Base-by-base conservation (phyloP, 257 asterid species). In the Galeopsis tetrahit region DNA sequence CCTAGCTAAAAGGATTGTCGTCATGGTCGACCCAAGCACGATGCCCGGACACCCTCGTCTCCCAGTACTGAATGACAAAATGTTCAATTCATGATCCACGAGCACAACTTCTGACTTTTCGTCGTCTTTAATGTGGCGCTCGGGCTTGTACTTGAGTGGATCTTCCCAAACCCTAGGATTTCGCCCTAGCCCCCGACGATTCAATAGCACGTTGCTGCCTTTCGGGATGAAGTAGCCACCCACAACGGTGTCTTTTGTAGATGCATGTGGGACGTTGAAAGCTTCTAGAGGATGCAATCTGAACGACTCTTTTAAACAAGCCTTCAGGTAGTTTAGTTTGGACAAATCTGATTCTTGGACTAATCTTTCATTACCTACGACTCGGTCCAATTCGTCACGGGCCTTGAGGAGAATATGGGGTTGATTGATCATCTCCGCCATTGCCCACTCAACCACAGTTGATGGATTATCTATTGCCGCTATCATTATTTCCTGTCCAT, bases 111-210 rank as follows among this genome's bases (percentile, higher is more conserved):
- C 63, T 0, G 72, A 34, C 15, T 32, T 46, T 7, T 4, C 7
- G 4, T 52, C n/a, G n/a, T n/a, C 21, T 0, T 2, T n/a, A 0
- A 81, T 62, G 33, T 77, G 85, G 14, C 82, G 76, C 15, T 81
- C 80, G 0, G 83, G 81, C 2, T 71, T 72, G 68, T 55, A 82
- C 34, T 4, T 28, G 9, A 78, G 60, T 0, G 77, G 77, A 44
- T 78, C 75, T 2, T 71, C 57, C 86, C 86, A 82, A 56, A 52
- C 58, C 56, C 79, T 78, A 9, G 79, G 81, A 10, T 83, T 83
- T 2, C 82, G 69, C 8, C 85, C 87, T 15, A 83, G 70, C 2
- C 83, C 82, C 2, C 32, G 69, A 1, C 81, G 85, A 17, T 83
- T 74, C 1, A 77, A 15, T 4, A 83, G 0, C 33, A 83, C 75